Percentiles rank a stretch among this genome's conserved stretches.
phyloP scores from a whole-genome alignment of 108 stramenopile genomes.

The Hondaea fermentalgiana region DNA sequence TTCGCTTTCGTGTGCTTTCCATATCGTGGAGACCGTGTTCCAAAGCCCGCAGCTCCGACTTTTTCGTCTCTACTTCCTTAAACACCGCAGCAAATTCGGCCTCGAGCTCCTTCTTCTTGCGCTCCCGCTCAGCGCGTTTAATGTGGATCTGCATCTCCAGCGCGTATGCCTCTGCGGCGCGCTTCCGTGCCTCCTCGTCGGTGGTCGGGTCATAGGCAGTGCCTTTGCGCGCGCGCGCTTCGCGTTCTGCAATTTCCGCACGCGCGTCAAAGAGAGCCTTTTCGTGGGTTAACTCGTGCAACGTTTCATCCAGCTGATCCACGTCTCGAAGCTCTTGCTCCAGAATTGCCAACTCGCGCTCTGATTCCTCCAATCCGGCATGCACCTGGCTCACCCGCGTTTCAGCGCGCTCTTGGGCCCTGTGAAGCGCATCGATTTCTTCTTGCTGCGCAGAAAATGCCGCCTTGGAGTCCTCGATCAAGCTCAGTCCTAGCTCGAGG shows the following conservation, averaged over 20 bases:
- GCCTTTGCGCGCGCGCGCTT: background rate
- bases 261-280: conserved; percentile 37
- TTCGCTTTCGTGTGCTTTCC: conserved; percentile 54
- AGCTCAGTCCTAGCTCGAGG: conserved; percentile 40
- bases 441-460: conserved; percentile 56
- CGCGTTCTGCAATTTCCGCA: conserved; percentile 38
- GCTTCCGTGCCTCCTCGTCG: conserved; percentile 37
- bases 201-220: background rate
- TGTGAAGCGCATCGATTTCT: conserved; percentile 56
- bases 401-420: conserved; percentile 54
- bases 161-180: conserved; percentile 74
- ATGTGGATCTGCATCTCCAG: conserved; percentile 76
- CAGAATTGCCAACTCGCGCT: conserved; percentile 45
- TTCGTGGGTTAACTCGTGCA: conserved; percentile 53
- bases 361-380: conserved; percentile 64
- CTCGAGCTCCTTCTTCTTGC: conserved; percentile 67
- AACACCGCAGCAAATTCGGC: conserved; percentile 64
- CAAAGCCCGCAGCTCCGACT: conserved; percentile 54
- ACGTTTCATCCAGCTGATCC: conserved; percentile 51
- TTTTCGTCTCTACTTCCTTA: conserved; percentile 59
- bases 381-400: conserved; percentile 48
- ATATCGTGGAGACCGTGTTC: conserved; percentile 55
- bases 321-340: conserved; percentile 55
- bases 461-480: conserved; percentile 56
- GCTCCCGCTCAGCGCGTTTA: conserved; percentile 64